A percentile compares a stretch with the other conserved stretches of the same genome.
phyloP scores from a whole-genome alignment of 768 basidiomycete species.

The Leccinum uliginosum region DNA sequence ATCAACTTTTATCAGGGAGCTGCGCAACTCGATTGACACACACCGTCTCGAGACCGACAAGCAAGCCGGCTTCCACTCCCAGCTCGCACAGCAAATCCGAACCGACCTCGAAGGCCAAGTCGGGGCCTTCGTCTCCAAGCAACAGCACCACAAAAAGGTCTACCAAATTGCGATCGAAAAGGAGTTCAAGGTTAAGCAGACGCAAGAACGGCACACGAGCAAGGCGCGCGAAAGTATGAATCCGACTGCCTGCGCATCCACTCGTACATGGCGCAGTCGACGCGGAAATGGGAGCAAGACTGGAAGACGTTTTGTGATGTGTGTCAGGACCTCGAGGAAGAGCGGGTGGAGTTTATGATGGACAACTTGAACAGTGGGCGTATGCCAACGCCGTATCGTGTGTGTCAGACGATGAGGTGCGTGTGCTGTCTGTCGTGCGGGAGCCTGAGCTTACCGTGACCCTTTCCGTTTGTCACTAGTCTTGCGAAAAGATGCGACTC shows the following conservation, averaged over 20 bases:
- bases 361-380: slow-evolving; percentile 93
- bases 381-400: slow-evolving; percentile 96
- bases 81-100: slow-evolving; percentile 71
- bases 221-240: slow-evolving; percentile 92
- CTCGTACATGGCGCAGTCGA: slow-evolving; percentile 86
- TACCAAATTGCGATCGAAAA: slow-evolving; percentile 82
- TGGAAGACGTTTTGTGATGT: slow-evolving; percentile 95
- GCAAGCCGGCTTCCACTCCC: slow-evolving; percentile 68
- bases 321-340: slow-evolving; percentile 94
- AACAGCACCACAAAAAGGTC: slow-evolving; percentile 68
- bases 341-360: slow-evolving; percentile 91
- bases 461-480: slow-evolving; percentile 41
- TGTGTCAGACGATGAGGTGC: slow-evolving; percentile 91
- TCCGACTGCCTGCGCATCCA: slow-evolving; percentile 90
- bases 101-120: slow-evolving; percentile 69
- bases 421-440: slow-evolving; percentile 21
- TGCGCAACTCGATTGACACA: slow-evolving; percentile 76
- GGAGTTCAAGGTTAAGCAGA: slow-evolving; percentile 83
- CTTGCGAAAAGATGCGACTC: slow-evolving; percentile 85
- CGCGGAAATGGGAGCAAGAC: slow-evolving; percentile 82
- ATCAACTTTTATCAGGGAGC: slow-evolving; percentile 50
- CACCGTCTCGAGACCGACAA: slow-evolving; percentile 80
- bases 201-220: slow-evolving; percentile 78
- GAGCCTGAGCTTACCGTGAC: not conserved
- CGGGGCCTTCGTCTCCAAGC: slow-evolving; percentile 55